Base-by-base conservation (phyloP, 2,329 filamentous ascomycete genomes). In the Clonostachys rhizophaga region DNA sequence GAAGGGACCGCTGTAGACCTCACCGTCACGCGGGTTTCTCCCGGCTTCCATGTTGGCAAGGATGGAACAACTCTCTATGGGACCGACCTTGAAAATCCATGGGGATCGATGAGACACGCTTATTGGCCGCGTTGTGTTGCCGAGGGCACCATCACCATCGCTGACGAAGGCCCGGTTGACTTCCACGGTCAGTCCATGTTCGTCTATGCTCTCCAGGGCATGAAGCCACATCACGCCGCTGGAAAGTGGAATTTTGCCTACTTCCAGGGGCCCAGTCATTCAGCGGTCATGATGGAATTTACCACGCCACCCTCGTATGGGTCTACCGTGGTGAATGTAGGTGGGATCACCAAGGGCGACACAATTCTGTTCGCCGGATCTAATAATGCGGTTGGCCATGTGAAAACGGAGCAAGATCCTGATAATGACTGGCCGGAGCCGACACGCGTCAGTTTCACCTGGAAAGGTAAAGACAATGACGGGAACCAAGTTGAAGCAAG, bases 141-240 rank as follows among this genome's bases (percentile, higher is more conserved):
- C 12, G 87, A 94, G 67, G 94, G 94, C 45, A 88, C 79, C 55
- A 90, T 97, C 65, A 83, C 88, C 53, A 95, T 90, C 50, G 80
- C 6, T 10, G 24, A 87, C 58, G 89, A 48, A 18, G 48, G 90
- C 43, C 82, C 87, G 35, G 75, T 96, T 52, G 86, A 96, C 64
- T 84, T 96, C 65, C 86, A 82, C 60, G 92, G 92, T 48, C 81
- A 76, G 52, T 91, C 84, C 34, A 74, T 95, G 59, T 92, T 91
- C 69, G 78, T 86, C 55, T 87, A 94, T 65, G 91, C 90, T 39
- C 74, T 97, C 44, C 94, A 97, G 72, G 94, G 91, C 65, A 97
- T 97, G 92, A 99, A 99, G 79, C 94, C 94, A 37, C 94, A 99
- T 67, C 95, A 99, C 65, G 88, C 91, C 49, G 91, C 92, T 51